Conservation (phyloP, 768 basidiomycete genomes). For the Trametes gibbosa region DNA sequence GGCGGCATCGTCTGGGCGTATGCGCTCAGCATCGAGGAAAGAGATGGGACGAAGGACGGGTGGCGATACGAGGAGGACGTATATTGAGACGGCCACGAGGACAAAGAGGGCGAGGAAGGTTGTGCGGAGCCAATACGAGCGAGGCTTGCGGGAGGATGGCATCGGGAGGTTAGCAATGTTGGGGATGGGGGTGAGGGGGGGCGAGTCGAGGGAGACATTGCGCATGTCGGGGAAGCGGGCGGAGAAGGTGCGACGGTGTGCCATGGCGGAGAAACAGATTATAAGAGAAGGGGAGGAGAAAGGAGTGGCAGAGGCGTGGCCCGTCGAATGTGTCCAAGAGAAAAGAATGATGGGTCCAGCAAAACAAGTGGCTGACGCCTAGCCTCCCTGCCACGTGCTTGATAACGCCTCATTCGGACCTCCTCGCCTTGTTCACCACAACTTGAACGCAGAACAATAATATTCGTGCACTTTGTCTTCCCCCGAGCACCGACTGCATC, state of each 20-base stretch:
- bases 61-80: conserved; percentile 53
- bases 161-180: conserved; percentile 26
- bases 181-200: conserved; percentile 28
- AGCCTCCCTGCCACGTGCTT: conserved; percentile 2
- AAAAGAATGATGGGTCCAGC: neutral
- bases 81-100: conserved; percentile 50
- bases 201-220: conserved; percentile 26
- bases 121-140: conserved; percentile 43
- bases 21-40: conserved; percentile 21
- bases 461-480: too few species aligned
- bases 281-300: conserved; percentile 13
- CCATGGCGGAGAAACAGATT: conserved; percentile 20
- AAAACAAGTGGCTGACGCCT: neutral
- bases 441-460: too few species aligned
- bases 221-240: conserved; percentile 27
- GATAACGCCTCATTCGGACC: neutral
- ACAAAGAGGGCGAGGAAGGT: conserved; percentile 53
- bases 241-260: conserved; percentile 30
- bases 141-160: conserved; percentile 39
- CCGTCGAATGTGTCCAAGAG: neutral
- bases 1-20: conserved; percentile 25
- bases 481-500: too few species aligned
- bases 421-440: neutral
- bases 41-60: conserved; percentile 38
- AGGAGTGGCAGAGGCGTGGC: conserved; percentile 24